Evolutionary conservation across 2,329 filamentous ascomycete genomes (phyloP).

Genomic region (Epichloe gansuensis): DNA sequence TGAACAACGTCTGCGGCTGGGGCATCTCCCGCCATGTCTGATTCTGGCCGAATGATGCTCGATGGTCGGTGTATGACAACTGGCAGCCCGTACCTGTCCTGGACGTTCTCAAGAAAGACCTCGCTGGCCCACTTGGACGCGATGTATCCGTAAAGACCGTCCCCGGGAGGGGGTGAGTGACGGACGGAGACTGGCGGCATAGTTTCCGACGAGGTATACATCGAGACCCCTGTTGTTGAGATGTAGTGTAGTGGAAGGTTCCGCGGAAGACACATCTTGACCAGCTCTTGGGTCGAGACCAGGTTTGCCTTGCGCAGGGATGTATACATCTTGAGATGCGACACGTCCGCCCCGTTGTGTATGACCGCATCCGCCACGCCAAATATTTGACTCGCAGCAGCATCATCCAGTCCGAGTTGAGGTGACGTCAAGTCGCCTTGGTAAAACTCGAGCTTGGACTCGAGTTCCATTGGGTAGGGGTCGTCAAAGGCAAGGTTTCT

Average conservation of each 20-base stretch:
- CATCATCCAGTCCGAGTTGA: slow-evolving; percentile 24
- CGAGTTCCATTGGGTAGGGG: neutral
- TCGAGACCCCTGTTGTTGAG: neutral
- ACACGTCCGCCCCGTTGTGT: slow-evolving; percentile 29
- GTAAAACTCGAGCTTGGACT: slow-evolving; percentile 10
- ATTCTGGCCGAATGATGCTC: slow-evolving; percentile 1
- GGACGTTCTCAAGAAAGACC: slow-evolving; percentile 14
- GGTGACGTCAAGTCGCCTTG: slow-evolving; percentile 18
- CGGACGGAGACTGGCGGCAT: neutral
- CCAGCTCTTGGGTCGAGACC: slow-evolving; percentile 17
- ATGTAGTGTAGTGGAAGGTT: slow-evolving; percentile 20
- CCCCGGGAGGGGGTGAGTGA: slow-evolving; percentile 1
- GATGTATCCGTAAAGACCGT: slow-evolving; percentile 17
- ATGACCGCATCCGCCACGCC: slow-evolving; percentile 28
- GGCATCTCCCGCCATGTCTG: neutral
- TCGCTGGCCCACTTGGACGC: slow-evolving; percentile 22
- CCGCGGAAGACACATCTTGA: slow-evolving; percentile 7
- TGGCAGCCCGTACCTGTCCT: neutral
- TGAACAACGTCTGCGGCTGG: neutral
- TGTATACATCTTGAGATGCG: slow-evolving; percentile 19
- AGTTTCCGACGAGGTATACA: neutral
- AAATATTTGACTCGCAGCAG: neutral
- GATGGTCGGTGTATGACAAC: slow-evolving; percentile 8
- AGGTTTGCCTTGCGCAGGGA: slow-evolving; percentile 18
- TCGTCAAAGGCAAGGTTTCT: slow-evolving; percentile 5